Evolutionary conservation across 2,329 filamentous ascomycete species (phyloP), one percentile per base, ranked within the genome.

Genomic region (Hypoxylon rubiginosum): DNA sequence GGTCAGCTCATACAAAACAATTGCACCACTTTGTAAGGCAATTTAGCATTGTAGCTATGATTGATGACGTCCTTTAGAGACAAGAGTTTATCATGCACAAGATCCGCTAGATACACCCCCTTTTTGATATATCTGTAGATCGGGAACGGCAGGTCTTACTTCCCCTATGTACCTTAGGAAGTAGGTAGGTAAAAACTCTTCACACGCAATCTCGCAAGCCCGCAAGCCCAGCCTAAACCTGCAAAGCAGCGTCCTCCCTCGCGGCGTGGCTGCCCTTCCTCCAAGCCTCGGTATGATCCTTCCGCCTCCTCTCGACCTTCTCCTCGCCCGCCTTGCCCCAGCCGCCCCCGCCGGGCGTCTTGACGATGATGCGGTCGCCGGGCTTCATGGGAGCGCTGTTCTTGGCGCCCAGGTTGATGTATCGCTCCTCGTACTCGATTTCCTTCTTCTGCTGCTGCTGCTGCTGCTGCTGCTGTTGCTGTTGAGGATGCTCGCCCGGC

Each of bases 341-440:
- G 0, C 90, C 92, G 45, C 92, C 92, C 58, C 92, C 92, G 30
- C 92, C 92, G 2, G 92, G 92, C 4, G 92, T 95, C 68, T 85
- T 85, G 17, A 96, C 83, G 59, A 95, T 91, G 73, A 95, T 93
- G 6, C 91, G 82, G 75, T 96, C 92, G 0, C 92, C 92, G 0
- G 89, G 83, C 74, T 88, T 84, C 91, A 95, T 94, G 11, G 86
- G 84, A 11, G 91, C 92, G 26, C 89, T 93, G 71, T 94, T 95
- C 83, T 95, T 95, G 1, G 88, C 91, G 0, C 92, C 92, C 41
- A 94, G 76, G 73, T 92, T 94, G 74, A 94, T 90, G 55, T 84
- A 82, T 41, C 90, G 81, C 76, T 90, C 85, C 76, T 89, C 82
- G 73, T 84, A 85, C 67, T 86, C 84, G 6, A 75, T 74, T 10